Evolutionary conservation across 257 asterid species (phyloP).

Genomic region (Ocimum tenuiflorum): DNA sequence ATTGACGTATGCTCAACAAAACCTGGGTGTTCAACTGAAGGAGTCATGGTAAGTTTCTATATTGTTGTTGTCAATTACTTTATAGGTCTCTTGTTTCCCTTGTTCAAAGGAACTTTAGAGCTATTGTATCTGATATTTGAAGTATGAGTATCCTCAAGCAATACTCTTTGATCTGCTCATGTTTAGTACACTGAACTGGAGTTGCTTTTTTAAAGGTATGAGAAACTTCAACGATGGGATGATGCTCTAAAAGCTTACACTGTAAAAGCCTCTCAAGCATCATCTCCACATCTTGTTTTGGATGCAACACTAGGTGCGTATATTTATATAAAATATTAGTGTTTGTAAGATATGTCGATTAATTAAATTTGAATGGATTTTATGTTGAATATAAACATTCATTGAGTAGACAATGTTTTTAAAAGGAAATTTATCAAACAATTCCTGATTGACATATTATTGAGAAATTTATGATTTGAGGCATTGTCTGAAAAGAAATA

Average conservation of each 20-base stretch:
- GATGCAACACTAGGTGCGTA: constrained; percentile 94
- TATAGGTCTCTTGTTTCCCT: neutral
- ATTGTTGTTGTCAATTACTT: constrained; percentile 5
- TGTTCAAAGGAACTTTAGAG: neutral
- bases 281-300: constrained; percentile 62
- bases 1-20: constrained; percentile 85
- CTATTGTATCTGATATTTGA: constrained; percentile 5
- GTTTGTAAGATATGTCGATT: constrained; percentile 1
- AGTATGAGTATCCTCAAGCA: neutral
- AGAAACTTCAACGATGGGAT: constrained; percentile 97
- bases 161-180: neutral
- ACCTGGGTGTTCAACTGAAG: constrained; percentile 88
- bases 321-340: constrained; percentile 15
- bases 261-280: constrained; percentile 76
- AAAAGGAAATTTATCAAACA: neutral
- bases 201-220: constrained; percentile 60
- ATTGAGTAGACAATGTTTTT: neutral
- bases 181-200: constrained; percentile 12
- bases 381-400: neutral
- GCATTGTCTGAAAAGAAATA: neutral
- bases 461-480: constrained; percentile 6
- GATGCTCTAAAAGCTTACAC: constrained; percentile 99
- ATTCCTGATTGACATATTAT: neutral
- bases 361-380: constrained; percentile 1
- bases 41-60: constrained; percentile 78